These are phyloP conservation scores for Citrus australasica DNA, from an alignment of 345 rosid species.

Conservation along the genomic window DNA sequence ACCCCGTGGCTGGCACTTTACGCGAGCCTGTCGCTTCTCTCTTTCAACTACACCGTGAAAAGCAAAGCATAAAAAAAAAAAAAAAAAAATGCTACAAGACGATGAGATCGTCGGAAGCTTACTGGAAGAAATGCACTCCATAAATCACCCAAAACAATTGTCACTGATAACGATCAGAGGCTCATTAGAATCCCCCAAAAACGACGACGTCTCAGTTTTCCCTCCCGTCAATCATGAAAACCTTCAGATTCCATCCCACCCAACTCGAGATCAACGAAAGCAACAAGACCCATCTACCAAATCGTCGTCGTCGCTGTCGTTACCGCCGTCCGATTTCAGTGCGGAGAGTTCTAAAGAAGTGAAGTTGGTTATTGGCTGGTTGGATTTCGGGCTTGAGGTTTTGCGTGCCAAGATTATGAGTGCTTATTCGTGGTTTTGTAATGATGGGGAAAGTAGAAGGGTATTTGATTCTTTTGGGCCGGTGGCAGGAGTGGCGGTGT, in stretches of 20 bases:
- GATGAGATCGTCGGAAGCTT: conserved; percentile 8
- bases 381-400: conserved; percentile 24
- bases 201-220: conserved; percentile 31
- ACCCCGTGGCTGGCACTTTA: background rate
- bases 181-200: conserved; percentile 12
- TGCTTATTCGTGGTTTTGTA: conserved; percentile 7
- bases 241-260: conserved; percentile 27
- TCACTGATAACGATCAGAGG: conserved; percentile 47
- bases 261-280: background rate
- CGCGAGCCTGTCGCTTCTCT: too few species aligned
- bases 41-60: background rate
- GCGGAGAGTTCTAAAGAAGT: background rate
- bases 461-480: conserved; percentile 21
- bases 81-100: conserved; percentile 14
- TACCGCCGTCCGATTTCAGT: background rate
- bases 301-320: background rate
- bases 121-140: background rate
- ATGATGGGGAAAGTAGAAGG: background rate
- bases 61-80: background rate
- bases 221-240: conserved; percentile 57
- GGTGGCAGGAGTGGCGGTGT: conserved; percentile 20
- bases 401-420: conserved; percentile 27
- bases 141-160: conserved; percentile 8
- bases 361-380: conserved; percentile 16
- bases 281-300: conserved; percentile 1